Conservation (phyloP, 371 early-diverging fungal species). For the Mortierella sp. region DNA sequence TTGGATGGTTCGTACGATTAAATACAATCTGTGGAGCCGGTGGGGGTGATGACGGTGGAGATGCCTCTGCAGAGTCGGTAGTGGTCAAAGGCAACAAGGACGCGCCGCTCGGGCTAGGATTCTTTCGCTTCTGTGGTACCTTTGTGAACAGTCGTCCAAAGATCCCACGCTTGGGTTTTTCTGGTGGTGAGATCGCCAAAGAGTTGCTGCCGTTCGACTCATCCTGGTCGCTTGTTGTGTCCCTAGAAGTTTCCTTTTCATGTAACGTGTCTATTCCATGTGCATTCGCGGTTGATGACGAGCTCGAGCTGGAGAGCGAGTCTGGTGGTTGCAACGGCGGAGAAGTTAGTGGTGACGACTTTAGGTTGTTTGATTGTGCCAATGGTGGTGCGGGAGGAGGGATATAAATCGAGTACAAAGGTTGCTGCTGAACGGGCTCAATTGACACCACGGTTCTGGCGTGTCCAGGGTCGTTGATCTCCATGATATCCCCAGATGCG, state of each 20-base stretch:
- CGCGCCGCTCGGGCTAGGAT: neutral
- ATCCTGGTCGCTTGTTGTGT: slow-evolving; percentile 2
- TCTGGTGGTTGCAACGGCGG: slow-evolving; percentile 10
- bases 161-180: slow-evolving; percentile 14
- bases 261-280: slow-evolving; percentile 1
- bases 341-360: neutral
- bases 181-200: neutral
- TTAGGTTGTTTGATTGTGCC: neutral
- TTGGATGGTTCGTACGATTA: slow-evolving; percentile 42
- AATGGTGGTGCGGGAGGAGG: slow-evolving; percentile 15
- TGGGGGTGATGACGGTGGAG: slow-evolving; percentile 2
- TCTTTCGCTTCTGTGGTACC: slow-evolving; percentile 7
- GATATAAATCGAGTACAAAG: slow-evolving; percentile 38
- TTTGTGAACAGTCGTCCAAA: slow-evolving; percentile 28
- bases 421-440: slow-evolving; percentile 48
- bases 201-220: neutral
- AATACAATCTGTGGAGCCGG: slow-evolving; percentile 10
- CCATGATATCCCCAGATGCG: slow-evolving; percentile 46
- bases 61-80: neutral
- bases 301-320: neutral
- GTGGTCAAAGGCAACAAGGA: neutral
- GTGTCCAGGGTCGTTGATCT: slow-evolving; percentile 48
- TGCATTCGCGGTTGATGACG: too few species aligned
- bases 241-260: slow-evolving; percentile 9
- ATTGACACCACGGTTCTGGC: slow-evolving; percentile 30